Conservation (phyloP, 2,329 filamentous ascomycete genomes). For the Rhytidhysteron rufulum region DNA sequence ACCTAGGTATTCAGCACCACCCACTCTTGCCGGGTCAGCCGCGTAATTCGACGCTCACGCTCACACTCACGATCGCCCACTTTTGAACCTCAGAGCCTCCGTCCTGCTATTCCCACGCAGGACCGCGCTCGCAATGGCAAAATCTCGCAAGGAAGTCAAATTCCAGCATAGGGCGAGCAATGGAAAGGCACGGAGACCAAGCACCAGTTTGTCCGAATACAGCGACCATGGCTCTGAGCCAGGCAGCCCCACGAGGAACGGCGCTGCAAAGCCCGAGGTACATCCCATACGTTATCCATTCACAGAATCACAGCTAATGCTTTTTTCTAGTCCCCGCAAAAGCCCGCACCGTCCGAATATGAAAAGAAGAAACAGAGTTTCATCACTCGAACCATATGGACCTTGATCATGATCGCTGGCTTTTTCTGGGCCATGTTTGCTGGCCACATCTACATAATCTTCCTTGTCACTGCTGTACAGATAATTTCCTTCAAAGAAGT, state of each 20-base stretch:
- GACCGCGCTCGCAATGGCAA: slow-evolving; percentile 21
- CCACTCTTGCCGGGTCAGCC: too few relatives aligned
- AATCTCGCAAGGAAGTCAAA: slow-evolving; percentile 56
- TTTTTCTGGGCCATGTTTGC: slow-evolving; percentile 94
- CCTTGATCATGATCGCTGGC: slow-evolving; percentile 89
- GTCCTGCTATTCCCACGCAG: neutral
- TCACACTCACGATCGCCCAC: too few relatives aligned
- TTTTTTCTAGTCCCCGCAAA: slow-evolving; percentile 30
- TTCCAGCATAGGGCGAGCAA: slow-evolving; percentile 55
- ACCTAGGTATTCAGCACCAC: too few relatives aligned
- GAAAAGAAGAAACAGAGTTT: slow-evolving; percentile 99
- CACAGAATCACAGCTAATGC: slow-evolving; percentile 15
- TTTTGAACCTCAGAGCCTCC: slow-evolving; percentile 1
- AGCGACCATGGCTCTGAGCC: slow-evolving; percentile 57
- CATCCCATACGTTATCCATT: slow-evolving; percentile 4
- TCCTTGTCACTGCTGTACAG: slow-evolving; percentile 87
- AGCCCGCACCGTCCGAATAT: slow-evolving; percentile 63
- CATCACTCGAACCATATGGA: slow-evolving; percentile 95
- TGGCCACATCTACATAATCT: slow-evolving; percentile 95
- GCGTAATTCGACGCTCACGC: too few relatives aligned
- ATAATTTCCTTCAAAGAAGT: slow-evolving; percentile 99
- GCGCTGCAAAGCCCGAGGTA: slow-evolving; percentile 19
- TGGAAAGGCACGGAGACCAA: slow-evolving; percentile 54
- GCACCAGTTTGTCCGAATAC: slow-evolving; percentile 68
- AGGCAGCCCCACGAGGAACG: slow-evolving; percentile 49